Base-by-base conservation (phyloP, 2,329 filamentous ascomycete species). In the Ceratocystis cacaofunesta region DNA sequence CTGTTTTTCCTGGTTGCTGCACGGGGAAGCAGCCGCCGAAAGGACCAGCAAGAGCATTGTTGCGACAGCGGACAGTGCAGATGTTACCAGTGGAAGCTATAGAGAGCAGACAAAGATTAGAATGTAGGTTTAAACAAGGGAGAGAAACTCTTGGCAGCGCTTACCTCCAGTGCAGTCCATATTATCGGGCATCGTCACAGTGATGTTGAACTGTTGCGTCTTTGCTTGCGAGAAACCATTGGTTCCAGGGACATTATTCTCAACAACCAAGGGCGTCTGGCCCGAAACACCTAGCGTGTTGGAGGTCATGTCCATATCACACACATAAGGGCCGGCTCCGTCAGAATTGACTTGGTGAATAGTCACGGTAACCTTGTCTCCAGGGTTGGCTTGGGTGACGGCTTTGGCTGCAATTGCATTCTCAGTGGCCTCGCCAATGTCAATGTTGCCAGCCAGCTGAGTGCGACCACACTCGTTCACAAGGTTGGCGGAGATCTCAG, bases 391-490 rank as follows among this genome's bases (percentile, higher is more conserved):
- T 65, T 78, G 73, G 1, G 82, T 83, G 3, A 84, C 78, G 3
- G 74, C 70, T 1, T 70, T 68, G 3, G 76, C 77, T 5, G 77
- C 72, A 1, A 84, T 68, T 4, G 78, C 78, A 66, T 79, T 78
- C 72, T 83, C 79, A 0, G 79, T 82, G 69, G 78, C 79, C 72
- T 81, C 78, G 46, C 78, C 79, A 64, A 86, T 77, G 68, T 86
- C 82, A 71, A 87, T 87, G 75, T 80, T 82, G 58, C 85, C 85
- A 64, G 75, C 70, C 61, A 82, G 71, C 71, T 85, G 77, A 7
- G 84, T 88, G 68, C 84, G 79, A 57, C 85, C 85, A 71, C 85
- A 87, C 66, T 81, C 77, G 69, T 82, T 83, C 61, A 82, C 82
- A 6, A 80, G 72, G 70, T 82, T 82, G 64, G 76, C 73, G 5